Percentiles rank a stretch among this genome's conserved stretches.
These are phyloP conservation scores for Cutaneotrichosporon arboriforme DNA, from an alignment of 1,284 basidiomycete genomes.

Conservation along the genomic window DNA sequence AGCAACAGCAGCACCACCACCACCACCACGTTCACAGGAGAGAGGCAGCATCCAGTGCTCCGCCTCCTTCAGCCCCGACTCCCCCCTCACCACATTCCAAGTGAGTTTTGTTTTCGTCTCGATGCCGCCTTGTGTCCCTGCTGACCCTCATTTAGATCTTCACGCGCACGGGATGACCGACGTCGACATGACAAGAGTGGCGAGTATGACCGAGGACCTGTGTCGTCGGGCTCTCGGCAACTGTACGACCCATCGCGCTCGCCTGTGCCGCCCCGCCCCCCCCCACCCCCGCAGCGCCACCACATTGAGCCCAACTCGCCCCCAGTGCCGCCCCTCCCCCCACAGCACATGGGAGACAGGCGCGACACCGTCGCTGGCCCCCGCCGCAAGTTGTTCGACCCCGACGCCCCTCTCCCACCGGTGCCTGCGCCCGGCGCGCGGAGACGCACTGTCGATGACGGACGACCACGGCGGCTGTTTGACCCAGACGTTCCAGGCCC, in stretches of 20 bases:
- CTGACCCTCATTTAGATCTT: no score
- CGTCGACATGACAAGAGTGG: conserved; percentile 2
- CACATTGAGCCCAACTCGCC: not conserved
- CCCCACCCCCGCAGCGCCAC: not conserved
- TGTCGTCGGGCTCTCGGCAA: conserved; percentile 5
- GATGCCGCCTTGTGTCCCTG: no score
- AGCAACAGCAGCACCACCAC: no score
- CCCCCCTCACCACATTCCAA: conserved; percentile 1
- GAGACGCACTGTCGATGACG: not conserved
- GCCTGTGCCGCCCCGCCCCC: not conserved
- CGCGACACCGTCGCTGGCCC: conserved; percentile 2
- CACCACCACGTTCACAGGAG: no score
- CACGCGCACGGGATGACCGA: not conserved
- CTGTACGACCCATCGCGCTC: conserved; percentile 10
- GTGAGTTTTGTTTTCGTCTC: conserved; percentile 2
- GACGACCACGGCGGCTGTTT: conserved; percentile 3
- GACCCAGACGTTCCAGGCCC: conserved; percentile 12
- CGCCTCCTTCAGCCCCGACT: no score
- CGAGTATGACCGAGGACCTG: conserved; percentile 20
- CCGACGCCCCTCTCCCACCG: conserved; percentile 11
- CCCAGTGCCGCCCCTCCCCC: not conserved
- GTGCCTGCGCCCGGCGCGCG: conserved; percentile 7
- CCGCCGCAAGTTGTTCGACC: conserved; percentile 13
- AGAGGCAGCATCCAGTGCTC: no score
- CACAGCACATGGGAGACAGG: conserved; percentile 1